Evolutionary conservation across 2,329 filamentous ascomycete species (phyloP).

Genomic region (Aspergillus ochraceus): DNA sequence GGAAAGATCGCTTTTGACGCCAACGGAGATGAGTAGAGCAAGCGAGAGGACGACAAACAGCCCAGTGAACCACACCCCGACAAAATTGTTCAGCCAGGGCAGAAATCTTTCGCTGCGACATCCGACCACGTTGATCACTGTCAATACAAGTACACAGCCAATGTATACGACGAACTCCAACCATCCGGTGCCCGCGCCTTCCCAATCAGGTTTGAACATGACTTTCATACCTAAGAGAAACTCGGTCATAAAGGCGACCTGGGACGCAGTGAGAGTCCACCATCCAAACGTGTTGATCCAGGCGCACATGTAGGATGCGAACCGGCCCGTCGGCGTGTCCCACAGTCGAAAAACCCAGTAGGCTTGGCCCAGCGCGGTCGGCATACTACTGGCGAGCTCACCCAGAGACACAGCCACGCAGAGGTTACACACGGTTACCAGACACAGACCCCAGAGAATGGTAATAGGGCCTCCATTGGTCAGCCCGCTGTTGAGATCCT

Average conservation of each 20-base stretch:
- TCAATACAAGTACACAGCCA: constrained; percentile 50
- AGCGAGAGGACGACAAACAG: constrained; percentile 56
- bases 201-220: constrained; percentile 53
- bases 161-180: constrained; percentile 58
- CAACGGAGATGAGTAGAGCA: constrained; percentile 55
- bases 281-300: constrained; percentile 63
- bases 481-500: constrained; percentile 53
- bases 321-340: constrained; percentile 45
- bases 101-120: constrained; percentile 52
- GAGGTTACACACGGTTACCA: constrained; percentile 62
- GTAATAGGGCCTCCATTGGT: constrained; percentile 66
- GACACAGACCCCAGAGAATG: constrained; percentile 67
- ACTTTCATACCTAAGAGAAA: constrained; percentile 59
- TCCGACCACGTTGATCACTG: constrained; percentile 52
- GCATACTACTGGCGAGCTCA: constrained; percentile 67
- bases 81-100: constrained; percentile 58
- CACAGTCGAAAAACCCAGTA: constrained; percentile 56
- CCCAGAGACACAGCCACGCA: constrained; percentile 65
- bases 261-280: constrained; percentile 58
- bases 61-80: constrained; percentile 53
- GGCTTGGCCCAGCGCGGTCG: constrained; percentile 60
- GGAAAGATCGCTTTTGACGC: constrained; percentile 42
- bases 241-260: constrained; percentile 59
- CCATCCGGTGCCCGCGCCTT: constrained; percentile 49
- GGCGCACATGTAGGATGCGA: constrained; percentile 57